Base-by-base conservation (phyloP, 805 yeast genomes). In the Komagataella populi region DNA sequence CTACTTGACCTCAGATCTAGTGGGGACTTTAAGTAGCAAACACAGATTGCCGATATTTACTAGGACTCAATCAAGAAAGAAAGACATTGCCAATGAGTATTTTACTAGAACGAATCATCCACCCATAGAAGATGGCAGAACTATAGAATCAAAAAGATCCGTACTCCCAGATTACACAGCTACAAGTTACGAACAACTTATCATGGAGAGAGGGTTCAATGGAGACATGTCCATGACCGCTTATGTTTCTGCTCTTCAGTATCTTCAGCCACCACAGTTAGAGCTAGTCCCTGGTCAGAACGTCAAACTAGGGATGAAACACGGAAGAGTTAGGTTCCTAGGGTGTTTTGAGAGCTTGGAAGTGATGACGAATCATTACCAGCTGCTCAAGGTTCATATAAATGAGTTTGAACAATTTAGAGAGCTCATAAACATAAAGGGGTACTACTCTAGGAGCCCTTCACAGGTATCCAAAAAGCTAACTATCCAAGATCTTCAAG, bases 81-180 rank as follows among this genome's bases (percentile, higher is more conserved):
- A 8, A 14, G 39, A 30, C 39, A 14, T 30, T 30, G 39, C 39
- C 14, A 30, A 8, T 14, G 39, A 30, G 39, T 30, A 30, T 30
- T 2, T 30, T 30, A 30, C 14, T 12, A 12, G 14, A 30, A 30
- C 39, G 5, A 14, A 30, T 10, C 6, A 14, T 30, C 39, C 10
- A 3, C 14, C 39, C 39, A 30, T 30, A 30, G 49, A 30, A 48
- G 49, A 48, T 14, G 17, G 45, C 10, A 36, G 49, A n/a, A 48
- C 22, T 18, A 24, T 49, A n/a, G 17, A 22, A n/a, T 44, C 51
- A 6, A 22, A 45, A 17, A 36, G 44, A 10, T 20, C 48, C 4
- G 17, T 49, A 7, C 16, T 49, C 14, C 51, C 51, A 14, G 36
- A 39, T n/a, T 49, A 20, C 23, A 39, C 52, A 10, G 52, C 52